These are phyloP conservation scores for Aspergillus steynii DNA, from an alignment of 495 filamentous ascomycete genomes.

Conservation along the genomic window DNA sequence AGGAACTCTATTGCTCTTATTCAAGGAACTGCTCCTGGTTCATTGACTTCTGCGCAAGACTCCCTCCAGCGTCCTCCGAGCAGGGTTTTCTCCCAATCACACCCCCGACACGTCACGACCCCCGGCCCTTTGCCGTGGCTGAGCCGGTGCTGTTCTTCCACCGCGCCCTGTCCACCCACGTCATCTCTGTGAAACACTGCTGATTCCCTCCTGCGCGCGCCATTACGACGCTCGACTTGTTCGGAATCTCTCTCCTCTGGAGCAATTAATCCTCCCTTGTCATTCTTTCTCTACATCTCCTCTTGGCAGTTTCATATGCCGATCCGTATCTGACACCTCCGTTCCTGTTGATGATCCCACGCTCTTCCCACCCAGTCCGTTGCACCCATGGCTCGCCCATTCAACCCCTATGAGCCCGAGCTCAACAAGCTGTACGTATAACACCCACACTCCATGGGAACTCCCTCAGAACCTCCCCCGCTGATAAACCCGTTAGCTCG, in stretches of 20 bases:
- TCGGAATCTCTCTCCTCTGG: neutral
- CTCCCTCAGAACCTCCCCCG: neutral
- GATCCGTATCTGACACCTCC: conserved; percentile 2
- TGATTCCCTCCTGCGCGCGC: neutral
- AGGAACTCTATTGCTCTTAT: neutral
- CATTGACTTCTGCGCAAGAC: too few relatives aligned
- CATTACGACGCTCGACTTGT: neutral
- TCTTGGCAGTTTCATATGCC: conserved; percentile 7
- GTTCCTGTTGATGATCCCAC: conserved; percentile 7
- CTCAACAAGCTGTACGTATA: conserved; percentile 27
- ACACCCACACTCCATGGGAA: neutral
- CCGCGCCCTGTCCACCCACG: conserved; percentile 12
- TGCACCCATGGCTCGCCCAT: conserved; percentile 20
- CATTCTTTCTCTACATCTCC: neutral
- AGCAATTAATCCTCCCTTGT: neutral
- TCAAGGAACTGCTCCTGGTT: neutral
- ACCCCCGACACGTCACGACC: conserved; percentile 5
- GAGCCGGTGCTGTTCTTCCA: neutral
- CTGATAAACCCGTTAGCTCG: conserved; percentile 19
- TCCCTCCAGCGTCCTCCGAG: too few relatives aligned
- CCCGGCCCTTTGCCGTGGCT: conserved; percentile 2
- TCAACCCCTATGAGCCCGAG: conserved; percentile 28
- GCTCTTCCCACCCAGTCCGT: conserved; percentile 1
- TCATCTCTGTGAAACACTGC: conserved; percentile 16
- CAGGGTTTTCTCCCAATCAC: neutral